Percentiles rank a stretch among this genome's conserved stretches.
These are phyloP conservation scores for Kentomonas sorsogonicus DNA, from an alignment of 208 protist species.

Conservation along the genomic window DNA sequence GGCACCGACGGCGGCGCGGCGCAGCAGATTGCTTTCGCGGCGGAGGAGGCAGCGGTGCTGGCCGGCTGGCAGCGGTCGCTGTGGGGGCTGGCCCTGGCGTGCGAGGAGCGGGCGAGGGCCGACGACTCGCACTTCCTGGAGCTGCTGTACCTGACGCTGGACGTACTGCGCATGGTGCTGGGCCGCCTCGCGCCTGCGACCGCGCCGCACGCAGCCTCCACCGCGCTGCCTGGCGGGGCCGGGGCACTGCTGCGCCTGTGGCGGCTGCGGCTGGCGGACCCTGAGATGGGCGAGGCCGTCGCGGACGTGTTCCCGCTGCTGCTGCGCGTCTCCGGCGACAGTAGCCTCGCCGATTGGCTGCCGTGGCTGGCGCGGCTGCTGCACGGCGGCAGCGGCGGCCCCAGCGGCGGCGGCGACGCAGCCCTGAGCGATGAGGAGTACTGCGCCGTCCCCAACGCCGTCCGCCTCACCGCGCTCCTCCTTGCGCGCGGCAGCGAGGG, in stretches of 20 bases:
- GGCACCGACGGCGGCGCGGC: conserved; percentile 41
- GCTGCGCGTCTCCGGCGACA: conserved; percentile 9
- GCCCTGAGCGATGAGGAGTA: conserved; percentile 7
- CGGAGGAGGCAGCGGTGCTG: not conserved
- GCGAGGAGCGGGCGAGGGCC: not conserved
- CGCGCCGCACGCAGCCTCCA: not conserved
- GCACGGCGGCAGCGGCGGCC: conserved; percentile 2
- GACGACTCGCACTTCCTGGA: conserved; percentile 14
- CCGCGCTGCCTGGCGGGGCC: conserved; percentile 9
- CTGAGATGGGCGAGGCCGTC: conserved; percentile 51
- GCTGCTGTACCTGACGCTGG: conserved; percentile 29
- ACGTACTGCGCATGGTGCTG: conserved; percentile 22
- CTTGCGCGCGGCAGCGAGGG: conserved; percentile 19
- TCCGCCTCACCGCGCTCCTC: conserved; percentile 16
- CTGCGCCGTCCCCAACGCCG: conserved; percentile 20
- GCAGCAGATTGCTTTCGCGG: conserved; percentile 14
- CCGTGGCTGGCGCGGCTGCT: conserved; percentile 15
- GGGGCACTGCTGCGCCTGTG: conserved; percentile 42
- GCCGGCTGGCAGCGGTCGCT: not conserved
- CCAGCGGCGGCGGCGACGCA: not conserved
- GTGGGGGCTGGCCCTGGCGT: not conserved
- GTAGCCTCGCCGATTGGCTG: conserved; percentile 10
- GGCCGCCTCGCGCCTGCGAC: not conserved
- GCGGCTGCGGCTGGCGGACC: conserved; percentile 53
- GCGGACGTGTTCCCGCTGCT: conserved; percentile 26